phyloP scores from a whole-genome alignment of 148 eudicot species.

The Fagopyrum tataricum region DNA sequence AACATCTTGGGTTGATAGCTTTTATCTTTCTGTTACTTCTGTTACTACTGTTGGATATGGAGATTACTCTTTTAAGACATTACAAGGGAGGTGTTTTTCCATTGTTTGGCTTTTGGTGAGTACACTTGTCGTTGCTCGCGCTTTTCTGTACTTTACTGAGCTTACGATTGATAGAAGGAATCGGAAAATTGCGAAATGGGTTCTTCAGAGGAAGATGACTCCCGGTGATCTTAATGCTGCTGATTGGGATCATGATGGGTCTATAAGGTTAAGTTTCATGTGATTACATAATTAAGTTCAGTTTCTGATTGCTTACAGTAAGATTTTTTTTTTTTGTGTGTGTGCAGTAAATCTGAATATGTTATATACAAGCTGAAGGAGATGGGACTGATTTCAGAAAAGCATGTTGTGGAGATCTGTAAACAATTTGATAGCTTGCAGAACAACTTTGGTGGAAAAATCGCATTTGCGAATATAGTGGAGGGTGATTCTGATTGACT shows the following conservation, averaged over 20 bases:
- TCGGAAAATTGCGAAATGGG: constrained; percentile 36
- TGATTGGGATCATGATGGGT: constrained; percentile 63
- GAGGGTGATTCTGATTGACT: constrained; percentile 18
- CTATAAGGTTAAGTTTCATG: constrained; percentile 39
- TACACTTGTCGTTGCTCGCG: constrained; percentile 60
- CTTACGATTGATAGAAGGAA: constrained; percentile 58
- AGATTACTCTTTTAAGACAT: constrained; percentile 46
- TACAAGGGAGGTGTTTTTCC: constrained; percentile 50
- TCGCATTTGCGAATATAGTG: constrained; percentile 42
- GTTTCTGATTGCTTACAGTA: background rate
- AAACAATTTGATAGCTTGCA: constrained; percentile 46
- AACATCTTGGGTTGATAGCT: constrained; percentile 47
- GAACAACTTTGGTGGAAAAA: constrained; percentile 35
- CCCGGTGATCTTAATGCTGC: constrained; percentile 51
- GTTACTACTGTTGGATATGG: constrained; percentile 76
- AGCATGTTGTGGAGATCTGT: constrained; percentile 39
- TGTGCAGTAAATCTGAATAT: constrained; percentile 60
- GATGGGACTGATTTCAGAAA: constrained; percentile 53
- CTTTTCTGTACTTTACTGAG: constrained; percentile 55
- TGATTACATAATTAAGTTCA: background rate
- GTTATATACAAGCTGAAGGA: constrained; percentile 59
- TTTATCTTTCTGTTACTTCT: constrained; percentile 61
- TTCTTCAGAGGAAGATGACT: constrained; percentile 53
- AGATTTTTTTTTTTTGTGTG: background rate
- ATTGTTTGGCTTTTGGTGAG: constrained; percentile 52